A percentile compares a stretch with the other conserved stretches of the same genome.
Evolutionary conservation across 1,284 basidiomycete species (phyloP).

Genomic region (Apiotrichum gracile): DNA sequence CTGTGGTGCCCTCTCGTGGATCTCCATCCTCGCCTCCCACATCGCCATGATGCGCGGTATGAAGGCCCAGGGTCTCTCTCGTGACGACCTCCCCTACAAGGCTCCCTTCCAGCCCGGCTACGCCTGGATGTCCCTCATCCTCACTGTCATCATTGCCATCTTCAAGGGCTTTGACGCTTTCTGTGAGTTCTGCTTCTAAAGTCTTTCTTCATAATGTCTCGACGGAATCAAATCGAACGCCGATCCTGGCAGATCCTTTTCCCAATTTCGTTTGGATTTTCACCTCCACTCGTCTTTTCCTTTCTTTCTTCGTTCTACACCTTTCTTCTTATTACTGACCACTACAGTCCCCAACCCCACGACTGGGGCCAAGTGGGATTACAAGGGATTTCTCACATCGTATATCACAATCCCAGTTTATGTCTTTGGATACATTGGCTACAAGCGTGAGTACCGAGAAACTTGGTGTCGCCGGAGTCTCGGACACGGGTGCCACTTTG

Average conservation of each 20-base stretch:
- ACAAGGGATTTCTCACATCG: constrained; percentile 58
- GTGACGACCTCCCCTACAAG: constrained; percentile 63
- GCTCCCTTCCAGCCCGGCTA: constrained; percentile 47
- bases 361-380: constrained; percentile 42
- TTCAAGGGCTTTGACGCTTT: no score
- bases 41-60: constrained; percentile 67
- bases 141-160: constrained; percentile 58
- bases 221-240: no score
- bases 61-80: constrained; percentile 59
- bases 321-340: no score
- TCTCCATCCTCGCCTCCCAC: constrained; percentile 63
- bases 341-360: no score
- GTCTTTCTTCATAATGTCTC: no score
- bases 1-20: constrained; percentile 66
- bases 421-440: constrained; percentile 56
- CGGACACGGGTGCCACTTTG: not conserved
- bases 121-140: constrained; percentile 53
- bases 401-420: constrained; percentile 51
- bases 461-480: not conserved
- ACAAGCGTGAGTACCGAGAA: constrained; percentile 47
- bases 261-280: no score
- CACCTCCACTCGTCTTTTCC: no score
- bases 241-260: no score
- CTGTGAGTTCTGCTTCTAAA: no score
- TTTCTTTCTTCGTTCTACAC: no score